Evolutionary conservation across 2,329 filamentous ascomycete genomes (phyloP).

Genomic region (Shiraia sp.): DNA sequence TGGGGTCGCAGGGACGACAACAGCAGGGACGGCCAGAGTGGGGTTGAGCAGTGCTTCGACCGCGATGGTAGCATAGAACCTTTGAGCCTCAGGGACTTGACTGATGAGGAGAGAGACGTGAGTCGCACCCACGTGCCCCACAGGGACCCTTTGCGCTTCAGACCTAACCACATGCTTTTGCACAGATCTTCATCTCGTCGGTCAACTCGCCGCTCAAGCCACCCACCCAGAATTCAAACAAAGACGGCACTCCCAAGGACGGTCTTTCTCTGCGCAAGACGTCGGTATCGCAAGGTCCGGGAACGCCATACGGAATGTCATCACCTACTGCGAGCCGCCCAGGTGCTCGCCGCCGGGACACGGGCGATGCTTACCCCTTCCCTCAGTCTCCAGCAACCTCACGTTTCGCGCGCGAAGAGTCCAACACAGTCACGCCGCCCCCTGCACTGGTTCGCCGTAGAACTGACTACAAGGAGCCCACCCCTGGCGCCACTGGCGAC

Average conservation of each 20-base stretch:
- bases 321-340: constrained; percentile 77
- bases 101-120: constrained; percentile 68
- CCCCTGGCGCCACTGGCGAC: constrained; percentile 47
- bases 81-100: constrained; percentile 73
- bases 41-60: constrained; percentile 94
- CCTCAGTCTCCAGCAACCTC: constrained; percentile 64
- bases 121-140: constrained; percentile 27
- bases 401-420: constrained; percentile 67
- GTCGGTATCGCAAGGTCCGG: constrained; percentile 74
- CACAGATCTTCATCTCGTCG: constrained; percentile 76
- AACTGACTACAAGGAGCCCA: constrained; percentile 63
- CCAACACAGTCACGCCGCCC: constrained; percentile 63
- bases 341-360: constrained; percentile 79
- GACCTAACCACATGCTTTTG: constrained; percentile 23
- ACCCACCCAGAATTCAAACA: constrained; percentile 68
- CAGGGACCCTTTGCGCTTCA: constrained; percentile 3
- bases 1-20: constrained; percentile 80
- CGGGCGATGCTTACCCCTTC: constrained; percentile 69
- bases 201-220: constrained; percentile 95
- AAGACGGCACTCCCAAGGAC: constrained; percentile 61
- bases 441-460: constrained; percentile 63
- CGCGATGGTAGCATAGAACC: constrained; percentile 69
- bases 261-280: constrained; percentile 73
- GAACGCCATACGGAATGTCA: constrained; percentile 67
- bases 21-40: constrained; percentile 70